These are phyloP conservation scores for Nigrospora oryzae DNA, from an alignment of 2,329 filamentous ascomycete species.

Conservation along the genomic window DNA sequence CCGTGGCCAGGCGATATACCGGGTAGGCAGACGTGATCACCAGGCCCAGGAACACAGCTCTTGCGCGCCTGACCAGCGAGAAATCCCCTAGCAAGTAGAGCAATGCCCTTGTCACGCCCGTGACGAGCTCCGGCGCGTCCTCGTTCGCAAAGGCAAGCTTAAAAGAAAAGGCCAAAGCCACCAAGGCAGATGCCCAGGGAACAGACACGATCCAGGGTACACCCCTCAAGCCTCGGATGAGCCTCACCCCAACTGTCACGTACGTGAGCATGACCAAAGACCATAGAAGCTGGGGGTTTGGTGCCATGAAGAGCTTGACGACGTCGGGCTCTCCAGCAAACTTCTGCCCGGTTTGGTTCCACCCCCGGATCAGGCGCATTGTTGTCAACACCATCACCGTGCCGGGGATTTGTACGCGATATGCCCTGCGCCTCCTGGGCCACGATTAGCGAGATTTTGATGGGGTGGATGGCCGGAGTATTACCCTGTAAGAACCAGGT, in stretches of 20 bases:
- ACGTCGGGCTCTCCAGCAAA: constrained; percentile 87
- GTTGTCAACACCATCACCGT: constrained; percentile 43
- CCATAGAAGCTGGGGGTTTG: constrained; percentile 66
- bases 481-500: constrained; percentile 38
- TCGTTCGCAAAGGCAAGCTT: constrained; percentile 83
- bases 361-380: constrained; percentile 63
- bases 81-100: constrained; percentile 30
- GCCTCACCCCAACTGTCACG: constrained; percentile 41
- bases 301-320: constrained; percentile 59
- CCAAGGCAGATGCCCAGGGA: constrained; percentile 30
- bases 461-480: neutral
- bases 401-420: neutral
- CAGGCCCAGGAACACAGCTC: constrained; percentile 41
- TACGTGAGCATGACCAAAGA: constrained; percentile 62
- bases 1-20: constrained; percentile 26
- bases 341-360: constrained; percentile 98
- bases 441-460: neutral
- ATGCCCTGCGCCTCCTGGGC: neutral
- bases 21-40: constrained; percentile 27
- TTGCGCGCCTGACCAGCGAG: constrained; percentile 38
- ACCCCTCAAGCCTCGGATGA: constrained; percentile 31
- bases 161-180: constrained; percentile 61
- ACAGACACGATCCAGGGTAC: constrained; percentile 32
- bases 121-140: constrained; percentile 77
- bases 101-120: constrained; percentile 31